These are phyloP conservation scores for Leccinum solheimii DNA, from an alignment of 1,284 basidiomycete species.

Conservation along the genomic window DNA sequence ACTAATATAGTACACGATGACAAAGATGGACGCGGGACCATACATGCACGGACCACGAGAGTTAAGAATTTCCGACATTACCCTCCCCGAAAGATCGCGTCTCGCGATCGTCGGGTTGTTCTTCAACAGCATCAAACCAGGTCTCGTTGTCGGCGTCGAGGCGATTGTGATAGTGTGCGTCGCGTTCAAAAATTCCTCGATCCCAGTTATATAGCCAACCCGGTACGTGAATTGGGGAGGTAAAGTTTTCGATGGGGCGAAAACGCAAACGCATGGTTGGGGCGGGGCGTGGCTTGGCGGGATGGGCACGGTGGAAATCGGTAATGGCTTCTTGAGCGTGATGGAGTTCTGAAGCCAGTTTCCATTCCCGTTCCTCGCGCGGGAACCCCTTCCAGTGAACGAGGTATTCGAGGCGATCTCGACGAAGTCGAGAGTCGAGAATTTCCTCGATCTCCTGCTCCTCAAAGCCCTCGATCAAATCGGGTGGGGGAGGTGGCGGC, in stretches of 20 bases:
- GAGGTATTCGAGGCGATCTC: too few species aligned
- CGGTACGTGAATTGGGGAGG: neutral
- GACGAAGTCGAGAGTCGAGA: too few species aligned
- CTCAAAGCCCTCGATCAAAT: too few species aligned
- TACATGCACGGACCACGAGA: neutral
- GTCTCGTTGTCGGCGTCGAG: neutral
- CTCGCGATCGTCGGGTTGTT: neutral
- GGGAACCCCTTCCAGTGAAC: too few species aligned
- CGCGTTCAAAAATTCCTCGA: neutral
- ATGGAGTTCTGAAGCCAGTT: neutral
- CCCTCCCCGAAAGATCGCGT: slow-evolving; percentile 1
- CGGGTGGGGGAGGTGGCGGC: too few species aligned
- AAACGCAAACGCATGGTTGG: slow-evolving; percentile 4
- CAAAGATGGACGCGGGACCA: too few species aligned
- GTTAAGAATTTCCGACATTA: neutral
- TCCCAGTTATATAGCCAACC: neutral
- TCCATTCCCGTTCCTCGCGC: too few species aligned
- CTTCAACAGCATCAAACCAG: neutral
- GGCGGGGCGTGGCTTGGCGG: neutral
- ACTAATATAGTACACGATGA: too few species aligned
- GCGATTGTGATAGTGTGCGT: neutral
- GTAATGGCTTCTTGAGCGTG: neutral
- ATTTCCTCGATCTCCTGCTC: too few species aligned
- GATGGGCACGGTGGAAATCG: slow-evolving; percentile 1
- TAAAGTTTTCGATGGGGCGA: slow-evolving; percentile 5